These are phyloP conservation scores for Entonaema liquescens DNA, from an alignment of 495 filamentous ascomycete genomes.

Conservation along the genomic window DNA sequence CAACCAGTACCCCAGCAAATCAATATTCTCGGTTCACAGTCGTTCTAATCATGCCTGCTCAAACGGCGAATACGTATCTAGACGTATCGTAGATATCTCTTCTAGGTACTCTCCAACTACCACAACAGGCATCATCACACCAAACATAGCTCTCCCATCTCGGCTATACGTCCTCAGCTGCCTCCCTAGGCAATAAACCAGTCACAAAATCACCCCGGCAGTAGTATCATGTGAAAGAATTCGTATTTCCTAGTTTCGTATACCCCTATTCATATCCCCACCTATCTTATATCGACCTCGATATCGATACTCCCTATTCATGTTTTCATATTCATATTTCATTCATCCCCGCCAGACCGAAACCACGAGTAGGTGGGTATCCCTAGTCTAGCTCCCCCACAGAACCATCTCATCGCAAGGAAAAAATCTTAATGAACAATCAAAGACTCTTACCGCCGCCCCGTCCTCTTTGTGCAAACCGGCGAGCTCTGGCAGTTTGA, in stretches of 20 bases:
- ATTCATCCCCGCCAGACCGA: not conserved
- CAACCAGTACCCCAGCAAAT: no score
- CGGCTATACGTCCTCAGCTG: no score
- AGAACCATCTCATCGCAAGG: not conserved
- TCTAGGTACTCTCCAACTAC: no score
- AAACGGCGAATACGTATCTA: no score
- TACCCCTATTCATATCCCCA: not conserved
- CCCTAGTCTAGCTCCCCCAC: not conserved
- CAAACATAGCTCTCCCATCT: not conserved
- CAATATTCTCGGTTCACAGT: no score
- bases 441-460: not conserved
- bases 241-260: conserved; percentile 15
- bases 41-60: no score
- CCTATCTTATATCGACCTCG: not conserved
- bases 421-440: not conserved
- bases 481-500: not conserved
- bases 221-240: conserved; percentile 8
- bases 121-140: no score
- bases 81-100: no score
- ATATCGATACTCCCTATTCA: not conserved
- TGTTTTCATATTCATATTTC: not conserved
- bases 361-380: not conserved
- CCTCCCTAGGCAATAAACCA: no score
- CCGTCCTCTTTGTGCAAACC: not conserved
- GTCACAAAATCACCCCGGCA: not conserved